Conservation (phyloP, 2,329 filamentous ascomycete genomes). For the Coniella lustricola region DNA sequence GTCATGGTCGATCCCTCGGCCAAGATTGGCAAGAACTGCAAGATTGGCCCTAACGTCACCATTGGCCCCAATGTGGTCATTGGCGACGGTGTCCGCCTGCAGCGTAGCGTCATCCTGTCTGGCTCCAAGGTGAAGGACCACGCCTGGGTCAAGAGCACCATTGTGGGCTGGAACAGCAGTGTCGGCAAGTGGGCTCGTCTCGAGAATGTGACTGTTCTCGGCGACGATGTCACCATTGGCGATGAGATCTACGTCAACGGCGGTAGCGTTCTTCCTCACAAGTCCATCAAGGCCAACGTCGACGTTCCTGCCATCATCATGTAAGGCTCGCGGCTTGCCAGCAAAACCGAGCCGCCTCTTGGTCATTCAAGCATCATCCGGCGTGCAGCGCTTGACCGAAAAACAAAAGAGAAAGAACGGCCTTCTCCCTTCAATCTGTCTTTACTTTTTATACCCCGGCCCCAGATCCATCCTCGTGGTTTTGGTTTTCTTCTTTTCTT, state of each 20-base stretch:
- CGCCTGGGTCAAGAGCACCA: conserved; percentile 97
- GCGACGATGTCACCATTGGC: conserved; percentile 94
- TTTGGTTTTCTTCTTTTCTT: conserved; percentile 1
- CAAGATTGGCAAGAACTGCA: conserved; percentile 97
- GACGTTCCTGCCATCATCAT: conserved; percentile 69
- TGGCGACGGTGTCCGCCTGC: conserved; percentile 87
- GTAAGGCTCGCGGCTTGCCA: conserved; percentile 34
- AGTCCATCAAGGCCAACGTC: conserved; percentile 98
- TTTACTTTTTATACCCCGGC: conserved; percentile 13
- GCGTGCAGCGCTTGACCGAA: neutral
- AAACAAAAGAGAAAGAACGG: neutral
- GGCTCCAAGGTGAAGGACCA: conserved; percentile 97
- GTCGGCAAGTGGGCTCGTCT: conserved; percentile 93
- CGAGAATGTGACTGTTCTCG: conserved; percentile 96
- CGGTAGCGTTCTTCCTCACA: conserved; percentile 89
- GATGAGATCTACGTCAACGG: conserved; percentile 99
- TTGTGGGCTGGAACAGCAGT: conserved; percentile 96
- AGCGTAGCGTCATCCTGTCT: conserved; percentile 82
- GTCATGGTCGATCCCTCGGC: conserved; percentile 90
- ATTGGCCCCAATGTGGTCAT: conserved; percentile 90
- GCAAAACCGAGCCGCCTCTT: too few relatives aligned
- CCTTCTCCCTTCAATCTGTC: neutral
- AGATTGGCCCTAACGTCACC: conserved; percentile 93
- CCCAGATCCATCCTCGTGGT: neutral
- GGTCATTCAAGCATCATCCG: too few relatives aligned